These are phyloP conservation scores for Daldinia eschscholtzii DNA, from an alignment of 2,329 filamentous ascomycete species.

Conservation along the genomic window DNA sequence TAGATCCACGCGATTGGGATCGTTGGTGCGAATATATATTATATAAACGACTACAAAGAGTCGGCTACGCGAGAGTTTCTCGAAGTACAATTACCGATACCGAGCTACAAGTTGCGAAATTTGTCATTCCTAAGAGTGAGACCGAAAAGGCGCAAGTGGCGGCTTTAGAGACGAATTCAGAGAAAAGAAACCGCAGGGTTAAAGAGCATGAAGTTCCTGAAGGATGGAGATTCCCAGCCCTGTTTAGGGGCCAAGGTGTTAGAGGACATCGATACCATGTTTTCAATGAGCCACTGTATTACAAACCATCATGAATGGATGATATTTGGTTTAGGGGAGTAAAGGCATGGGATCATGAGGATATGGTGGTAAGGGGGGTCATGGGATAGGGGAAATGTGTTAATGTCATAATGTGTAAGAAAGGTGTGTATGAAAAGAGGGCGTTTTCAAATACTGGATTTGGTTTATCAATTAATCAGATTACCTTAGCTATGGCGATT, in stretches of 20 bases:
- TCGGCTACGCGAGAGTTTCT: slow-evolving; percentile 90
- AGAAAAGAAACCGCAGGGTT: slow-evolving; percentile 70
- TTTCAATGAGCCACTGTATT: slow-evolving; percentile 90
- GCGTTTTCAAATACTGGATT: background rate
- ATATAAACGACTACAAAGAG: slow-evolving; percentile 87
- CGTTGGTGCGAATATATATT: slow-evolving; percentile 99
- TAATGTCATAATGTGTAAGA: slow-evolving; percentile 22
- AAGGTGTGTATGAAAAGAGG: background rate
- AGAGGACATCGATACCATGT: slow-evolving; percentile 94
- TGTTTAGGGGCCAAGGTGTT: slow-evolving; percentile 89
- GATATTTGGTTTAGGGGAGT: background rate
- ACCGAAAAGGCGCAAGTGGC: slow-evolving; percentile 64
- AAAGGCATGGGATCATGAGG: background rate
- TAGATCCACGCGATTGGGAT: slow-evolving; percentile 93
- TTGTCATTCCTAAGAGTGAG: slow-evolving; percentile 80
- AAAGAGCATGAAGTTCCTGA: slow-evolving; percentile 80
- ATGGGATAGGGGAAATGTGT: slow-evolving; percentile 16
- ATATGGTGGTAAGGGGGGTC: background rate
- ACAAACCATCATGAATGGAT: slow-evolving; percentile 47
- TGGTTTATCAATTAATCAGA: slow-evolving; percentile 20
- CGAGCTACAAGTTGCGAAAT: slow-evolving; percentile 96
- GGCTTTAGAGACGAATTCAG: slow-evolving; percentile 54
- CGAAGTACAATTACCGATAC: slow-evolving; percentile 95
- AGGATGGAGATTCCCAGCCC: slow-evolving; percentile 83
- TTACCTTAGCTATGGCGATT: background rate